Evolutionary conservation across 2,329 filamentous ascomycete genomes (phyloP).

Genomic region (Ambrosiella xylebori): DNA sequence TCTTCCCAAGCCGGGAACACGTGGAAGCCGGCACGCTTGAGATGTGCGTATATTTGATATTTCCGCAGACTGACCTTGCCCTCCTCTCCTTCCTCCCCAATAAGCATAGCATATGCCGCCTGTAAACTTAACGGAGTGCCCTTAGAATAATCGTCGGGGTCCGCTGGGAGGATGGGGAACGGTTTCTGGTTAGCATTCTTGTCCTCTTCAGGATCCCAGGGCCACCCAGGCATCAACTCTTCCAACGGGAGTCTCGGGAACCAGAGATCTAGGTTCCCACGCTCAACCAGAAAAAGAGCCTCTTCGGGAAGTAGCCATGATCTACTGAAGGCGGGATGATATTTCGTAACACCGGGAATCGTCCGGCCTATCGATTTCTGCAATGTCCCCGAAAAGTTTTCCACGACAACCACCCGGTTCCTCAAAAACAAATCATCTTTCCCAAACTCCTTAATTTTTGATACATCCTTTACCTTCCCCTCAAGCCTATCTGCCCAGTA

Average conservation of each 20-base stretch:
- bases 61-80: slow-evolving; percentile 54
- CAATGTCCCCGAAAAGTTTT: slow-evolving; percentile 53
- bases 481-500: slow-evolving; percentile 24
- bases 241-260: slow-evolving; percentile 49
- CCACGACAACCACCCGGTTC: slow-evolving; percentile 47
- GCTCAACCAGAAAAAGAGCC: slow-evolving; percentile 72
- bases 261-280: slow-evolving; percentile 72
- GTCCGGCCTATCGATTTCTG: slow-evolving; percentile 61
- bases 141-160: slow-evolving; percentile 32
- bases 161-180: slow-evolving; percentile 15
- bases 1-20: slow-evolving; percentile 48
- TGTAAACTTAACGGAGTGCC: slow-evolving; percentile 80
- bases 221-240: slow-evolving; percentile 26
- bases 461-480: slow-evolving; percentile 12
- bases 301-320: slow-evolving; percentile 86
- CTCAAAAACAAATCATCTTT: slow-evolving; percentile 18
- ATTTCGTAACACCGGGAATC: slow-evolving; percentile 36
- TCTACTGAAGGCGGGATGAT: slow-evolving; percentile 35
- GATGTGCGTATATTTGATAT: slow-evolving; percentile 72
- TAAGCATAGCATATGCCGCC: slow-evolving; percentile 70
- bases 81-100: slow-evolving; percentile 48
- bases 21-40: slow-evolving; percentile 70
- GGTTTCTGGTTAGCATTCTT: slow-evolving; percentile 16
- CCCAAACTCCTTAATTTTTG: slow-evolving; percentile 10
- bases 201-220: slow-evolving; percentile 14